Evolutionary conservation across 148 eudicot species (phyloP), one percentile per base, ranked within the genome.

Genomic region (Fallopia convolvulus): DNA sequence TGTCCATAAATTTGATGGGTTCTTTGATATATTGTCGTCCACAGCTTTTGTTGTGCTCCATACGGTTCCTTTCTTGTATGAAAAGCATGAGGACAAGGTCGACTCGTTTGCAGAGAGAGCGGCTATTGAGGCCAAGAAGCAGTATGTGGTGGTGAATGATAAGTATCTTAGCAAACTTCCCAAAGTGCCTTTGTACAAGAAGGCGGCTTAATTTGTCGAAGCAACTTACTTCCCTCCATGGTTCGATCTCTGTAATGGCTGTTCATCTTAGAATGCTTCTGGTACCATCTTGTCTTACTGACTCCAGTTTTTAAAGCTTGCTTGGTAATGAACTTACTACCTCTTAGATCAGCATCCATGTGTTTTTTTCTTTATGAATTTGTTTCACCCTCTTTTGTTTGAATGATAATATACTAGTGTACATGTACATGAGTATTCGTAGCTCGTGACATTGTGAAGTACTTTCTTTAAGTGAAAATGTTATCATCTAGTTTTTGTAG

Each of bases 21-120:
- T 78, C 15, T 32, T 66, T 32, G 39, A 49, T 18, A 48, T 20
- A 9, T 47, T 39, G 36, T 14, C 72, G 36, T 20, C 71, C 53
- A 70, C 92, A 95, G 99, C 78, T 70, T 91, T 91, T 75, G 88
- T 92, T 72, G 78, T 87, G 85, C 75, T 95, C 84, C 94, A 89
- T 80, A 89, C 99, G 2, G 78, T 95, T 53, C 99, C 99, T 0
- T 83, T 91, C 77, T 81, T 92, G 3, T 95, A 95, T 40, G 99
- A 95, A 80, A 92, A 90, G 79, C 88, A 89, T 18, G 97, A 92
- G 84, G 99, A 95, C 84, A 82, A 85, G 56, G 89, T 95, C 3
- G 99, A 95, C 79, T 82, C 90, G 0, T 81, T 88, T 72, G 97
- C 89, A 13, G 99, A 95, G 88, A 91, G 90, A 81, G 97, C 97